Conservation (phyloP, 306 rosid species). For the Cotoneaster glaucophyllus region DNA sequence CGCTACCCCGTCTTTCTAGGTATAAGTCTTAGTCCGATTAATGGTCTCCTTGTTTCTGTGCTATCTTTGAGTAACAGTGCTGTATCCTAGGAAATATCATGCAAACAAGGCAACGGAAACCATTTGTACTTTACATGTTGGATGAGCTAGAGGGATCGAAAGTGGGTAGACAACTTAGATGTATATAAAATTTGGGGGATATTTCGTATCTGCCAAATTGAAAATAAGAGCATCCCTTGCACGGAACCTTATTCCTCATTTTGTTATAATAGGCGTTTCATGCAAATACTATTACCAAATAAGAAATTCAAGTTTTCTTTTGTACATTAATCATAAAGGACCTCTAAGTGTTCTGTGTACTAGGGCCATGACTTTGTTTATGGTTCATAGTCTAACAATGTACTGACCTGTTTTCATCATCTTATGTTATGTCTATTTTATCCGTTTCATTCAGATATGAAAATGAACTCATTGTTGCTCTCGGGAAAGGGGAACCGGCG, state of each 20-base stretch:
- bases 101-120: too few relatives aligned
- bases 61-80: background rate
- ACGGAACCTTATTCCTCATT: too few relatives aligned
- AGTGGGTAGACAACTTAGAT: too few relatives aligned
- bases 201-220: too few relatives aligned
- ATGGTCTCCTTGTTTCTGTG: background rate
- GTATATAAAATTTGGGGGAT: too few relatives aligned
- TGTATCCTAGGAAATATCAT: background rate
- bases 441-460: constrained; percentile 21
- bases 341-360: background rate
- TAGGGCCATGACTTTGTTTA: background rate
- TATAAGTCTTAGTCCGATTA: background rate
- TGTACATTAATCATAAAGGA: background rate
- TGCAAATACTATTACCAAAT: background rate
- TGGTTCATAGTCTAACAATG: background rate
- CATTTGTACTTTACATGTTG: too few relatives aligned
- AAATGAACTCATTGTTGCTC: constrained; percentile 25
- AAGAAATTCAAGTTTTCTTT: background rate
- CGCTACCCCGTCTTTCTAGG: background rate
- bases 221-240: too few relatives aligned
- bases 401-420: background rate
- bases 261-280: too few relatives aligned
- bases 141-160: too few relatives aligned
- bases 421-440: background rate
- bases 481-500: constrained; percentile 30